Evolutionary conservation across 495 filamentous ascomycete genomes (phyloP), one percentile per base, ranked within the genome.

Genomic region (Aspergillus nidulans): DNA sequence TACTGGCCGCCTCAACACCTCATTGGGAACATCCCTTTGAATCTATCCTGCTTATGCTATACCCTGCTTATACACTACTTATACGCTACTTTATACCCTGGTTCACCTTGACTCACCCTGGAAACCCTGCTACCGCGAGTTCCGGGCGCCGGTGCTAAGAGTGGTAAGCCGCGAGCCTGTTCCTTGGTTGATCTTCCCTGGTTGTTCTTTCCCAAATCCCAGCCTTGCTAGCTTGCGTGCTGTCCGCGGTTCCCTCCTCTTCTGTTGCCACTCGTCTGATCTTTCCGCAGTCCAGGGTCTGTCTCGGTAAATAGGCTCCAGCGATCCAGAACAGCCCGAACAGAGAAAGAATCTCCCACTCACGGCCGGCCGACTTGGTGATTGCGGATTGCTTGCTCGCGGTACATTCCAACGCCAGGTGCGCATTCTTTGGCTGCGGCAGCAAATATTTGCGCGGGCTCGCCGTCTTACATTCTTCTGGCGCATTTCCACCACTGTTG

Each of bases 361-460:
- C 5, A 36, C 52, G 52, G 47, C 46, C 52, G 3, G n/a, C 40
- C 43, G 41, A 43, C 24, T 32, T 47, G 36, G 16, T 30, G 42
- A 23, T 40, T 32, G 6, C 18, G 34, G 19, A 34, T 38, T 42
- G n/a, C 10, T 15, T 58, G 24, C 30, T n/a, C 10, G 34, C 36
- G 41, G n/a, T n/a, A n/a, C 57, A 59, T 59, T 59, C 52, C 48
- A 43, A n/a, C 12, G 30, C 9, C 41, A 38, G 52, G 52, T 48
- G 40, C 45, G 19, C 66, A 65, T 61, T 63, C 60, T 53, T 63
- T 61, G 38, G 49, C 41, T 53, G 44, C 63, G 43, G 60, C 60
- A 51, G 53, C 36, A 45, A 52, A 46, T 16, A 23, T 25, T 13
- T 40, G 47, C 53, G 50, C 41, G 25, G 49, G 19, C 34, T 47